Conservation (phyloP, 768 basidiomycete species). For the Tephrocybe sp. region DNA sequence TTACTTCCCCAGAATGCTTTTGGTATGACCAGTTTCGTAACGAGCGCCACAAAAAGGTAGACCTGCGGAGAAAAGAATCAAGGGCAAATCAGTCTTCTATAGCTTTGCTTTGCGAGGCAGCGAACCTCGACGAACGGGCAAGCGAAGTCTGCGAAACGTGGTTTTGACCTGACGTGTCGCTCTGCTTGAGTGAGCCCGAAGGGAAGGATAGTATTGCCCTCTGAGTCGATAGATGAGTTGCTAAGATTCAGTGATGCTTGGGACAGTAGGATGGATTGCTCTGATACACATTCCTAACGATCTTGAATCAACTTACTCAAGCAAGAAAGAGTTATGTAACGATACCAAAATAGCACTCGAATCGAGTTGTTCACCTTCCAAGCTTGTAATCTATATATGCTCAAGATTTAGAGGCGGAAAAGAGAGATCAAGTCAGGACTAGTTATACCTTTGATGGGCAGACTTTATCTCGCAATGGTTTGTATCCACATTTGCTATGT, state of each 20-base stretch:
- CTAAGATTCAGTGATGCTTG: constrained; percentile 39
- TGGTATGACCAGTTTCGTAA: constrained; percentile 72
- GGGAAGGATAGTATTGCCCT: constrained; percentile 43
- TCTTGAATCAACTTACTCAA: constrained; percentile 1
- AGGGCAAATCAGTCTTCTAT: neutral
- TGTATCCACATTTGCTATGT: constrained; percentile 70
- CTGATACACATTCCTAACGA: constrained; percentile 72
- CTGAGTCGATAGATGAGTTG: constrained; percentile 53
- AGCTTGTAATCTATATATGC: constrained; percentile 33
- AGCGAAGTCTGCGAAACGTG: constrained; percentile 75
- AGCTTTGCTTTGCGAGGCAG: neutral
- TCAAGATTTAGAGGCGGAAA: neutral
- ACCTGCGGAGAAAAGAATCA: constrained; percentile 54
- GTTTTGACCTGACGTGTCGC: constrained; percentile 51
- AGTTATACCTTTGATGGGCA: constrained; percentile 81
- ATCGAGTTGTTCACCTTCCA: constrained; percentile 46
- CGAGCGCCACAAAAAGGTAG: constrained; percentile 57
- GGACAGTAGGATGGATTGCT: constrained; percentile 56
- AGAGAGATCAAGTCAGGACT: neutral
- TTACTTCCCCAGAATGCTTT: constrained; percentile 75
- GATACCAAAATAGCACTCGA: constrained; percentile 65
- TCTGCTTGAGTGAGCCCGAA: constrained; percentile 47
- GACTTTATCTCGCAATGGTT: constrained; percentile 54
- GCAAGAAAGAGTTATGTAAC: constrained; percentile 9
- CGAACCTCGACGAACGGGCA: constrained; percentile 64